Percentiles rank a stretch among this genome's conserved stretches.
Evolutionary conservation across 2,329 filamentous ascomycete species (phyloP).

Genomic region (Microsporum audouinii): DNA sequence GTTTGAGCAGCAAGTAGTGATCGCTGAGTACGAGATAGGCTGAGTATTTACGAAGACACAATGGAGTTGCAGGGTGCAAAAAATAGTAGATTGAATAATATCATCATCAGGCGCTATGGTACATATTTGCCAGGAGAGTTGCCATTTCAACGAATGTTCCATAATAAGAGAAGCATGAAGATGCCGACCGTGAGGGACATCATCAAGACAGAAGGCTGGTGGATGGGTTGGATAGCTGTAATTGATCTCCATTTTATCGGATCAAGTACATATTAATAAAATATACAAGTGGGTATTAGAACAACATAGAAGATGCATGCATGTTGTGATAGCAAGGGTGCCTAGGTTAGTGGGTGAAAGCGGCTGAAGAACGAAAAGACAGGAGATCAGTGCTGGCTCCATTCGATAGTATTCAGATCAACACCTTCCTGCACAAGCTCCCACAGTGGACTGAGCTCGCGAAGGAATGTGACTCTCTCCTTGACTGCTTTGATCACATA

Average conservation of each 20-base stretch:
- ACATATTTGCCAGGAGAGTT: background rate
- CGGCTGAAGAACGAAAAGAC: background rate
- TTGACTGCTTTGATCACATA: slow-evolving; percentile 91
- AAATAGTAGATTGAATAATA: background rate
- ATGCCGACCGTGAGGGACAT: background rate
- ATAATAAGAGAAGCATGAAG: background rate
- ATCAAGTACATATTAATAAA: background rate
- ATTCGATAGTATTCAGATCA: slow-evolving; percentile 91
- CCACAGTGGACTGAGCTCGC: slow-evolving; percentile 92
- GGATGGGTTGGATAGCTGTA: background rate
- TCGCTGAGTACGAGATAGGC: background rate
- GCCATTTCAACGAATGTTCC: background rate
- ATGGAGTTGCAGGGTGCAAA: background rate
- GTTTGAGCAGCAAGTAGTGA: background rate
- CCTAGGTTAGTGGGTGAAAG: background rate
- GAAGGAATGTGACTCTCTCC: slow-evolving; percentile 81
- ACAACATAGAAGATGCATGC: slow-evolving; percentile 6
- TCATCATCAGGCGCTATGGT: background rate
- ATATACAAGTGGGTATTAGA: background rate
- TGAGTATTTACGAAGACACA: background rate
- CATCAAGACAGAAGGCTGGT: background rate
- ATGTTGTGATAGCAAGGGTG: background rate
- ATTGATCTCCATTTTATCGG: background rate
- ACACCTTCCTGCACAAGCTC: slow-evolving; percentile 95
- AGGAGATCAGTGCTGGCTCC: slow-evolving; percentile 76